Conservation (phyloP, 1,139 yeast species). For the Yamadazyma membranifaciens region DNA sequence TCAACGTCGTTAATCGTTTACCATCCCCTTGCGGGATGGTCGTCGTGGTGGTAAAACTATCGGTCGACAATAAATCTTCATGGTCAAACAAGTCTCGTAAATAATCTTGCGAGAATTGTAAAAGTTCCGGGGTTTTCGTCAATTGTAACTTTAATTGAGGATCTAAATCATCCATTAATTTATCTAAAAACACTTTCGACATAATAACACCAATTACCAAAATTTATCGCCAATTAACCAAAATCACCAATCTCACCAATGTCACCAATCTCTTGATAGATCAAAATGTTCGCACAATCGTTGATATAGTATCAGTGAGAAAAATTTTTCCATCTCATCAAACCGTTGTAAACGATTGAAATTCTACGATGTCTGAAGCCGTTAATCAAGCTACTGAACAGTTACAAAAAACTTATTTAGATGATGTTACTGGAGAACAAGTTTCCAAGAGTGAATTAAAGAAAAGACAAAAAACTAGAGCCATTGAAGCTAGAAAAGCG, state of each 20-base stretch:
- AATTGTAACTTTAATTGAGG: constrained; percentile 13
- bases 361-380: constrained; percentile 1
- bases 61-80: constrained; percentile 43
- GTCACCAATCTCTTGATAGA: too few relatives aligned
- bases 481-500: constrained; percentile 84
- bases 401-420: constrained; percentile 83
- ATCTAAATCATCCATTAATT: constrained; percentile 21
- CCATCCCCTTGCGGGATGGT: constrained; percentile 10
- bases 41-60: constrained; percentile 32
- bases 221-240: too few relatives aligned
- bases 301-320: too few relatives aligned
- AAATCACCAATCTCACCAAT: too few relatives aligned
- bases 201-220: constrained; percentile 7
- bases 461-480: constrained; percentile 91
- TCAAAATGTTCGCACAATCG: too few relatives aligned
- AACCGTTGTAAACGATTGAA: too few relatives aligned
- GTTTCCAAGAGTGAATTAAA: constrained; percentile 96
- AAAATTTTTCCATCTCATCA: too few relatives aligned
- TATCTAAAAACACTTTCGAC: constrained; percentile 24
- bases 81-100: constrained; percentile 33
- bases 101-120: constrained; percentile 18
- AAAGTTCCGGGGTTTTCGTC: constrained; percentile 14
- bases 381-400: constrained; percentile 71
- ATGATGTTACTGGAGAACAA: constrained; percentile 93
- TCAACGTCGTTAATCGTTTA: constrained; percentile 26